phyloP scores from a whole-genome alignment of 306 rosid genomes.

The Senna siamea region DNA sequence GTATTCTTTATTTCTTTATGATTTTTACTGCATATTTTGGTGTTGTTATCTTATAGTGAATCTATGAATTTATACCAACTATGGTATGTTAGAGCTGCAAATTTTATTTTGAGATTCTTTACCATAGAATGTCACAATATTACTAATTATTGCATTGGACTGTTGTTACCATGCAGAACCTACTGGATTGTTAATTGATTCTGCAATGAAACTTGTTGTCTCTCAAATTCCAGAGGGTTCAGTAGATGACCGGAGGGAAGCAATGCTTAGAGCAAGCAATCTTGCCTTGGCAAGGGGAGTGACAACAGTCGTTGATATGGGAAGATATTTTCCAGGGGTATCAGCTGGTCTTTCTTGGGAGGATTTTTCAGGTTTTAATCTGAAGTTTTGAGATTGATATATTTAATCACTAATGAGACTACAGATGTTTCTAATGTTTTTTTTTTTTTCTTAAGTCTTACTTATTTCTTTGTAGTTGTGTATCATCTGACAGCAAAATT shows the following conservation, averaged over 20 bases:
- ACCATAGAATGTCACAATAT: slow-evolving; percentile 11
- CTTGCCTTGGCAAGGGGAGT: slow-evolving; percentile 73
- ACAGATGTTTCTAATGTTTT: neutral
- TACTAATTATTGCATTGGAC: slow-evolving; percentile 17
- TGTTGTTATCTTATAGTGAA: slow-evolving; percentile 6
- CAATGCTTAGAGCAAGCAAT: slow-evolving; percentile 71
- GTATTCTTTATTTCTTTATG: neutral
- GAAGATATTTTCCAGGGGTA: slow-evolving; percentile 74
- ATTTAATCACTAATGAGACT: slow-evolving; percentile 17
- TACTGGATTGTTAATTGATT: slow-evolving; percentile 78
- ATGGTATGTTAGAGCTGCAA: slow-evolving; percentile 4
- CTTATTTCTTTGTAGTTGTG: neutral
- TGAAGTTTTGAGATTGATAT: slow-evolving; percentile 18
- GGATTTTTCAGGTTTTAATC: slow-evolving; percentile 77
- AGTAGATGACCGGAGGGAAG: slow-evolving; percentile 79
- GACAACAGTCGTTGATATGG: slow-evolving; percentile 89
- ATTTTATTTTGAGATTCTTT: slow-evolving; percentile 17
- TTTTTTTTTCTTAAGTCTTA: neutral
- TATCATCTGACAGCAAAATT: slow-evolving; percentile 16
- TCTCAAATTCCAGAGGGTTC: slow-evolving; percentile 68
- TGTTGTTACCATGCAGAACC: slow-evolving; percentile 60
- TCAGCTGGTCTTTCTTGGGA: slow-evolving; percentile 71
- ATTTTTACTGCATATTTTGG: slow-evolving; percentile 22
- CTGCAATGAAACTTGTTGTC: slow-evolving; percentile 59
- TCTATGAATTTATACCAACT: slow-evolving; percentile 19